Evolutionary conservation across 164 flowering plant genomes (phyloP).

Genomic region (Pachysandra terminalis): DNA sequence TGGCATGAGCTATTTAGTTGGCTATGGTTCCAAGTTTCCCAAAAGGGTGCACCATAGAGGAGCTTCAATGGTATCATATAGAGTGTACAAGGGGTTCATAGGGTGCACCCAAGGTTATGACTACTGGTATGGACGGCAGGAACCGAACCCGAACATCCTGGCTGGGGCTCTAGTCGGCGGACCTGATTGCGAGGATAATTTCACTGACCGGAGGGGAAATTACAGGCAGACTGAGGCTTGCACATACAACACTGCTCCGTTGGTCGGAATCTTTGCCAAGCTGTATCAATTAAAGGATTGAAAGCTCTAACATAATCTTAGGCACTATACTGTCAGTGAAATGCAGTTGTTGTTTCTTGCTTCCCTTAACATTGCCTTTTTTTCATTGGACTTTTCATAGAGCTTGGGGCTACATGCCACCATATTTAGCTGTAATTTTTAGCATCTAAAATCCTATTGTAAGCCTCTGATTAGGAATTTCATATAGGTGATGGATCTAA

Average conservation of each 20-base stretch:
- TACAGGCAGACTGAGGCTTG: slow-evolving; percentile 97
- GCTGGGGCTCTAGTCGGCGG: slow-evolving; percentile 97
- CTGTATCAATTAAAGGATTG: slow-evolving; percentile 30
- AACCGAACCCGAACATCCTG: slow-evolving; percentile 75
- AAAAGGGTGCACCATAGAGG: slow-evolving; percentile 90
- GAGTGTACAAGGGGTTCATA: slow-evolving; percentile 66
- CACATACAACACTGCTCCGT: slow-evolving; percentile 93
- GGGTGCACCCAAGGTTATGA: slow-evolving; percentile 99
- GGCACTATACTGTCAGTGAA: too few species aligned
- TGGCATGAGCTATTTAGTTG: slow-evolving; percentile 82
- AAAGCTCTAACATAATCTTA: too few species aligned
- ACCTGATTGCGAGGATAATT: slow-evolving; percentile 66
- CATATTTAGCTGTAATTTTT: too few species aligned
- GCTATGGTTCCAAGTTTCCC: slow-evolving; percentile 69
- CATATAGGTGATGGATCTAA: too few species aligned
- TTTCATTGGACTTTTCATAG: too few species aligned
- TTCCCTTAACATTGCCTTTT: too few species aligned
- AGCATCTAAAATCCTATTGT: too few species aligned
- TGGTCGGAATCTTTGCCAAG: slow-evolving; percentile 85
- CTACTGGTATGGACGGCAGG: slow-evolving; percentile 62
- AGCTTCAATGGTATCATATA: slow-evolving; percentile 73
- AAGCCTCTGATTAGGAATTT: too few species aligned
- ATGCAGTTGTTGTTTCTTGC: too few species aligned
- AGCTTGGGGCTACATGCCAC: too few species aligned
- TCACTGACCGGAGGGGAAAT: slow-evolving; percentile 62